Percentiles rank a stretch among this genome's conserved stretches.
Evolutionary conservation across 2,329 filamentous ascomycete genomes (phyloP).

Genomic region (Shiraia sp.): DNA sequence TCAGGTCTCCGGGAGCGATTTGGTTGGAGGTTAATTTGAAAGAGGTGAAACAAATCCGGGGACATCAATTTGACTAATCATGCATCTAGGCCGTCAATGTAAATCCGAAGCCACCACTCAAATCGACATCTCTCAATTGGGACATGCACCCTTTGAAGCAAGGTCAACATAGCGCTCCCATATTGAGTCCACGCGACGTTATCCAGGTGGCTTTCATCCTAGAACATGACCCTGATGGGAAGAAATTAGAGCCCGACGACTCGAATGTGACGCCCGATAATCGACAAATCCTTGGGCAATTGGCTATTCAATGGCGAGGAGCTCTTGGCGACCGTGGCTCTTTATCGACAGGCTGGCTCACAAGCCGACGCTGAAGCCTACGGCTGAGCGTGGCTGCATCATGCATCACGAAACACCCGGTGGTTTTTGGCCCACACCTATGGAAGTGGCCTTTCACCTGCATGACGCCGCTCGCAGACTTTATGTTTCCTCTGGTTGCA

Average conservation of each 20-base stretch:
- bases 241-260: conserved; percentile 49
- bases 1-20: not conserved
- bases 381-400: not conserved
- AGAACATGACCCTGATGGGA: conserved; percentile 56
- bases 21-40: not conserved
- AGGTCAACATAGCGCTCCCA: conserved; percentile 44
- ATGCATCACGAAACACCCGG: not conserved
- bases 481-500: no score
- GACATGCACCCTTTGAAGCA: conserved; percentile 47
- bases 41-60: no score
- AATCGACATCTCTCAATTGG: conserved; percentile 59
- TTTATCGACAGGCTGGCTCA: conserved; percentile 81
- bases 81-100: conserved; percentile 45
- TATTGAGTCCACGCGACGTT: conserved; percentile 65
- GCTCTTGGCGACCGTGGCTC: conserved; percentile 88
- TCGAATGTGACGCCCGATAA: conserved; percentile 35
- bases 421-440: no score
- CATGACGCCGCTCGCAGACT: no score
- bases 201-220: conserved; percentile 67
- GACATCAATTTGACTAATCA: conserved; percentile 14
- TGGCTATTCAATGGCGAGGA: conserved; percentile 86
- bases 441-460: no score
- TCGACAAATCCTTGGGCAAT: conserved; percentile 71
- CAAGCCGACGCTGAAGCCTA: conserved; percentile 37
- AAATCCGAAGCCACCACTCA: conserved; percentile 58